Evolutionary conservation across 2,329 filamentous ascomycete species (phyloP), one percentile per base, ranked within the genome.

Genomic region (Colletotrichum lindemuthianum): DNA sequence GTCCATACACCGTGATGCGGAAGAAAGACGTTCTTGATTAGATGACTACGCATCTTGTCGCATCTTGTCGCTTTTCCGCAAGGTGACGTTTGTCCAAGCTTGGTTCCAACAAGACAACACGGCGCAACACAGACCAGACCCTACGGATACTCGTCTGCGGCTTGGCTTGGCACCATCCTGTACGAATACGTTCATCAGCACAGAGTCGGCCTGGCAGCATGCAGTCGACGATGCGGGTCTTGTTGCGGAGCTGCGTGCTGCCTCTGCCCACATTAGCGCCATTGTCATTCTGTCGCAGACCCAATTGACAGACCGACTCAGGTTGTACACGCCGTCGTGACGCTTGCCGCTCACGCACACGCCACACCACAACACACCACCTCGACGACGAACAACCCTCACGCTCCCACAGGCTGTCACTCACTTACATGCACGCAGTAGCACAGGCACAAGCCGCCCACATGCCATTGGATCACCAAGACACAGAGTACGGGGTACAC

Each of bases 231-330:
- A 24, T 24, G 24, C 4, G 24, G 24, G 24, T 24, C 24, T 4
- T 24, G 24, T 24, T 24, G 24, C 24, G 24, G 36, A 56, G 58
- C 58, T 65, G 61, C 57, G 56, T 49, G 49, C 60, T 60, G 24
- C 58, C 58, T 65, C 40, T 13, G 44, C 51, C 57, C 61, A 65
- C 61, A 65, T 65, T 65, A 65, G 61, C 61, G 61, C 61, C 24
- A 39, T 44, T 60, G 40, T 56, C 40, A 9, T 36, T 61, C n/a
- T 43, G 58, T 48, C 57, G 56, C 33, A 32, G 57, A 36, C 50
- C 58, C 51, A 65, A 48, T 61, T 57, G 45, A 65, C 61, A 56
- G 34, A 16, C 55, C 49, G 49, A 55, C 43, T 44, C 48, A 37
- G 43, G 49, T 54, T 43, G 48, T 36, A 59, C 55, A 59, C 40